Evolutionary conservation across 805 yeast genomes (phyloP).

Genomic region (Naumovozyma baii): DNA sequence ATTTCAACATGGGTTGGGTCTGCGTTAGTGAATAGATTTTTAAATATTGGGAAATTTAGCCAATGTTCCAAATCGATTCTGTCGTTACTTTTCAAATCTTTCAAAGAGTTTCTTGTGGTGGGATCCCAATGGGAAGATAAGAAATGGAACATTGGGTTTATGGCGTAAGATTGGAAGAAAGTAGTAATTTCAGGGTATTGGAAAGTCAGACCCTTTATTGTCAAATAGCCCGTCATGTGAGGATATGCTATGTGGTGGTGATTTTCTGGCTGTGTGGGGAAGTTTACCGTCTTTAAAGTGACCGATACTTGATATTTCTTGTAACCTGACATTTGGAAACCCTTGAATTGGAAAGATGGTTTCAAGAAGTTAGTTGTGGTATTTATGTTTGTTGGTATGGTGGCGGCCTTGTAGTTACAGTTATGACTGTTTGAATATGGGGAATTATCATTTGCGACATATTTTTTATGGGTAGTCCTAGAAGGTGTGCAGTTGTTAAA

Average conservation of each 20-base stretch:
- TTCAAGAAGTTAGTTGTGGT: constrained; percentile 15
- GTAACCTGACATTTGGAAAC: constrained; percentile 30
- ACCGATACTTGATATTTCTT: constrained; percentile 43
- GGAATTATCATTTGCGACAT: not conserved
- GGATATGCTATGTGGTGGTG: constrained; percentile 24
- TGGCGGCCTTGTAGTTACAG: too few species aligned
- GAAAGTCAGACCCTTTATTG: constrained; percentile 58
- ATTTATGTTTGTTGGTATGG: constrained; percentile 3
- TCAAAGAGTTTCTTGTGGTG: constrained; percentile 7
- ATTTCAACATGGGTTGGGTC: not conserved
- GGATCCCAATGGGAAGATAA: constrained; percentile 22
- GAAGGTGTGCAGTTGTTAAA: too few species aligned
- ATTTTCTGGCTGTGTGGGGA: constrained; percentile 20
- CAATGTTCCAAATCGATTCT: constrained; percentile 58
- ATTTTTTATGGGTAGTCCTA: not conserved
- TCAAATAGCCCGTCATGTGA: constrained; percentile 50
- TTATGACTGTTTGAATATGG: not conserved
- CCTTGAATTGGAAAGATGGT: constrained; percentile 26
- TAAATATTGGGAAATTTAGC: constrained; percentile 47
- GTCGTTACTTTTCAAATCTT: constrained; percentile 51
- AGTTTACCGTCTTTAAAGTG: constrained; percentile 47
- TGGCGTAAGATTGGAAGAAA: constrained; percentile 45
- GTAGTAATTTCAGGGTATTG: constrained; percentile 65
- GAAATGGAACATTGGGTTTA: constrained; percentile 21
- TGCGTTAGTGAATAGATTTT: constrained; percentile 13